Evolutionary conservation across 225 moss, liverwort and hornwort species (phyloP).

Genomic region (Pseudoscleropodium purum): DNA sequence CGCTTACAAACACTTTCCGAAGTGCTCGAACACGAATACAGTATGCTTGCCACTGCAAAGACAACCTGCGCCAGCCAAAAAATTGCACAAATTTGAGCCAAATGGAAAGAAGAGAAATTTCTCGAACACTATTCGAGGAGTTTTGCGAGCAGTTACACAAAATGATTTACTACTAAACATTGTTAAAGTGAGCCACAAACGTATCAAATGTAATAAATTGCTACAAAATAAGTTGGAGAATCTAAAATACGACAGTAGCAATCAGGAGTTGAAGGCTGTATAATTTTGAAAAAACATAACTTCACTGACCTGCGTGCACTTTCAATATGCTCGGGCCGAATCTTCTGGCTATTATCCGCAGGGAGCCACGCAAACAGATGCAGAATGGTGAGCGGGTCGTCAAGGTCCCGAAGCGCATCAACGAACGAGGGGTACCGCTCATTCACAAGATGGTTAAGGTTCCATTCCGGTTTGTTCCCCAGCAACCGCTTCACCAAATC

Average conservation of each 20-base stretch:
- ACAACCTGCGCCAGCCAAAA: constrained; percentile 15
- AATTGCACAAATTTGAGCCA: not conserved
- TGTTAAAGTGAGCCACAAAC: not conserved
- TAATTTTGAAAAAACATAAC: not conserved
- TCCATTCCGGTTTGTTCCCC: constrained; percentile 54
- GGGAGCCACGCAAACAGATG: constrained; percentile 83
- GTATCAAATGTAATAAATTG: not conserved
- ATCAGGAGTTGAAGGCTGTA: not conserved
- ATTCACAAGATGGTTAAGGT: constrained; percentile 73
- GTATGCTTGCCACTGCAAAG: constrained; percentile 79
- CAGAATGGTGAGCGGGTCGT: constrained; percentile 84
- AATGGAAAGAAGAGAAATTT: not conserved
- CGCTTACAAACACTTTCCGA: constrained; percentile 76
- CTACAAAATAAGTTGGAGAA: not conserved
- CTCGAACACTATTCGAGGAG: not conserved
- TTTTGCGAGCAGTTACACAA: not conserved
- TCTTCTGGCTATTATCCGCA: constrained; percentile 66
- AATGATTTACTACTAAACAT: not conserved
- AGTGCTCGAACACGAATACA: constrained; percentile 64
- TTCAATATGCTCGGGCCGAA: constrained; percentile 54
- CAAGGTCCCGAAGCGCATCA: constrained; percentile 91
- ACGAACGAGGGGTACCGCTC: constrained; percentile 95
- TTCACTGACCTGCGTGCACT: constrained; percentile 37
- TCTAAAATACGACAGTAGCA: not conserved
- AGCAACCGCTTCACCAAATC: constrained; percentile 58